Evolutionary conservation across 768 basidiomycete genomes (phyloP), one percentile per base, ranked within the genome.

Genomic region (Chlorophyllum brunneum): DNA sequence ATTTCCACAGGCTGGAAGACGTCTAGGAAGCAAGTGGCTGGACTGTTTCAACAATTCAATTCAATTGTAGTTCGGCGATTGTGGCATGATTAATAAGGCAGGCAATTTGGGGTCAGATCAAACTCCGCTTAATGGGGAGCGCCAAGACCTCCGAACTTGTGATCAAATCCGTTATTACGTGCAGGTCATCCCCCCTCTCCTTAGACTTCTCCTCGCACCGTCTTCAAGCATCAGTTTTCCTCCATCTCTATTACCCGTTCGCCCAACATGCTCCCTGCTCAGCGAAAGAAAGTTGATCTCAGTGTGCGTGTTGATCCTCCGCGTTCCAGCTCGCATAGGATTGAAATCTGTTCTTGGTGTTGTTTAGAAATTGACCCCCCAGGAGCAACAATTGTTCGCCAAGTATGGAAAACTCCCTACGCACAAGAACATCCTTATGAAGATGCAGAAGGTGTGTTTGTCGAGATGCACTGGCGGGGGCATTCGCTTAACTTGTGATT

Each of bases 401-500:
- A 83, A 91, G 68, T 98, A 98, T 71, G 95, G 95, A 52, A 95
- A 94, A 70, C 75, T 95, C 29, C 95, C 95, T 20, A 83, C 84
- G 2, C 91, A 92, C 70, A 98, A 98, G 84, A 94, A 89, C 68
- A 75, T 89, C 48, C 80, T 98, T 59, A 87, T 79, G 65, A 94
- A 93, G 76, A 93, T 97, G 87, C 92, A 94, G 70, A 95, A 92
- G 85, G 95, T 91, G 39, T 44, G 77, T 63, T 24, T 13, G 30
- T 47, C 30, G 34, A 29, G 30, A 24, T n/a, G 51, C 39, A 29
- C 51, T 33, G 56, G 48, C 52, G 47, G 31, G 23, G 50, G 56
- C 45, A 56, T 37, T 50, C 31, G 50, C 33, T 55, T 38, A 54
- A 46, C 43, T 58, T 31, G 49, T 52, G 57, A 56, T 18, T 56